Evolutionary conservation across 176 grass and related monocot genomes (phyloP).

Genomic region (Themeda triandra): DNA sequence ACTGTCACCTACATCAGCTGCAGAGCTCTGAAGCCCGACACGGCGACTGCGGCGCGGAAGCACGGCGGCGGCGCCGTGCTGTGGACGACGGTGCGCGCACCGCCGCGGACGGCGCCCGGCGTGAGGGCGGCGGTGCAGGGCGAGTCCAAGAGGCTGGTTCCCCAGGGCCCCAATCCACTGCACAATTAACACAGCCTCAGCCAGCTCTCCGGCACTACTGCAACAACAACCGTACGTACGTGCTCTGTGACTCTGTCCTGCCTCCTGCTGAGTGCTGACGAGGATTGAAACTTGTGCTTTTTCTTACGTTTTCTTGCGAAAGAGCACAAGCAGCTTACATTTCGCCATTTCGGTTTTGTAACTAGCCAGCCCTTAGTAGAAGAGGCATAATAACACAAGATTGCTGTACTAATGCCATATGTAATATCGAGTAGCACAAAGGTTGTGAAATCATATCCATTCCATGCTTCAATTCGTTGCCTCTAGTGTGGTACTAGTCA

Average conservation of each 20-base stretch:
- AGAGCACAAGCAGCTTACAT: constrained; percentile 7
- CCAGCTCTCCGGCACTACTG: neutral
- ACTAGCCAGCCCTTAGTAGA: constrained; percentile 2
- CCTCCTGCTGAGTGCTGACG: neutral
- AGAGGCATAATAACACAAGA: neutral
- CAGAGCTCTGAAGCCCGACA: constrained; percentile 9
- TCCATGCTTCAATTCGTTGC: neutral
- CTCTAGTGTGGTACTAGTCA: neutral
- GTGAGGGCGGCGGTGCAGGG: neutral
- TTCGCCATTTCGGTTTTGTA: neutral
- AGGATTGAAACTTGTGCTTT: neutral
- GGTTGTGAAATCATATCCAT: neutral
- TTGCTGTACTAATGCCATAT: neutral
- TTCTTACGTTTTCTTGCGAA: constrained; percentile 8
- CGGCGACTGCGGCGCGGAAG: neutral
- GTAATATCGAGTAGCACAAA: neutral
- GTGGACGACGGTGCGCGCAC: neutral
- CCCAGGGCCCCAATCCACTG: constrained; percentile 53
- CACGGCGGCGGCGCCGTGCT: neutral
- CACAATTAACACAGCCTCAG: constrained; percentile 30
- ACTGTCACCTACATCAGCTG: constrained; percentile 3
- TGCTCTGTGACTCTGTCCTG: too few relatives aligned
- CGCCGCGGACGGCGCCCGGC: neutral
- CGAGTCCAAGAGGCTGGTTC: constrained; percentile 48
- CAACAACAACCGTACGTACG: neutral